Base-by-base conservation (phyloP, 1,284 basidiomycete species). In the Tilletia caries region DNA sequence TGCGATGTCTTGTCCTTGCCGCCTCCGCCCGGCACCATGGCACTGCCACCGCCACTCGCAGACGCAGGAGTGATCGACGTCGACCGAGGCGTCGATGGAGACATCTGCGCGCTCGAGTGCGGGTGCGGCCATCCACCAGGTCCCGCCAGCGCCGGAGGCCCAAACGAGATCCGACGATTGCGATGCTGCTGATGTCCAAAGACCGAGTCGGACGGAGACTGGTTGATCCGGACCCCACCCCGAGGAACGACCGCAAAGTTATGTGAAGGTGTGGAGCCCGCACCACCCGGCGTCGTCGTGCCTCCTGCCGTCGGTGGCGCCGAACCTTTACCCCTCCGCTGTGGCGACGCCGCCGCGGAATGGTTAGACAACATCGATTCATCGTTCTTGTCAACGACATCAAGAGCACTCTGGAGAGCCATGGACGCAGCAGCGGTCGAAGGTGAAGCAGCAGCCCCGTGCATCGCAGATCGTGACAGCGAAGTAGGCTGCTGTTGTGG, bases 161-260 rank as follows among this genome's bases (percentile, higher is more conserved):
- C 58, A 34, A 29, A 33, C 8, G 29, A 15, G 27, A 15, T 18
- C 15, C 58, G 58, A 34, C 58, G 27, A 33, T 34, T 34, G 33
- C 58, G 27, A 34, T 29, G 58, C 20, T 58, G 23, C 18, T 29
- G 29, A 25, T 12, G 32, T 12, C 32, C 32, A n/a, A 62, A 62
- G 3, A 37, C 58, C 32, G 58, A 20, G 23, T 62, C 58, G 18
- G 58, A 33, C 32, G 58, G 58, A 20, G 58, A 62, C 32, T 62
- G 58, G 33, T 62, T 62, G 58, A 62, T 62, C 3, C 58, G 58
- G 13, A 29, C 32, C 15, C 58, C 58, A 34, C 58, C 58, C 20
- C 58, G 58, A 29, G 58, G 58, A 20, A 62, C 32, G 18, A 62
- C 58, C 2, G 32, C 33, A 37, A 62, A 62, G 32, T 25, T 34